These are phyloP conservation scores for Heterobasidion occidentale DNA, from an alignment of 1,284 basidiomycete species.

Conservation along the genomic window DNA sequence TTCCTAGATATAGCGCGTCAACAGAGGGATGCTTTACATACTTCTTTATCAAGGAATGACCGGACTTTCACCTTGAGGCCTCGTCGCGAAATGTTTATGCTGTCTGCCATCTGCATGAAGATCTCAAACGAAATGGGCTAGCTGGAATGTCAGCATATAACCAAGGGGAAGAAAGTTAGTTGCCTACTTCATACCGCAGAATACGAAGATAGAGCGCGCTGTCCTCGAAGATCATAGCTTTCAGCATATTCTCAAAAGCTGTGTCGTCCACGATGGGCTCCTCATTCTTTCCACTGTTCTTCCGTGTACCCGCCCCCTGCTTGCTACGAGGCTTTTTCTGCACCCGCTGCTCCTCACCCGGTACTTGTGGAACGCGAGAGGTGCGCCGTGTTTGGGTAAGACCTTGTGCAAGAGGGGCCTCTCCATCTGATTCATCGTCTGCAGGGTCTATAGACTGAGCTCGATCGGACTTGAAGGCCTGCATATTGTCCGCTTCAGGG, in stretches of 20 bases:
- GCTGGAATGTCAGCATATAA: not conserved
- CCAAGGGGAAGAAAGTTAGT: slow-evolving; percentile 2
- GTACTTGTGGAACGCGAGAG: not conserved
- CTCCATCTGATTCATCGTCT: not conserved
- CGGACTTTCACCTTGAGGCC: slow-evolving; percentile 35
- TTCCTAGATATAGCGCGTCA: not conserved
- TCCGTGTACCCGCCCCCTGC: slow-evolving; percentile 5
- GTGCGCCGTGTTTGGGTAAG: not conserved
- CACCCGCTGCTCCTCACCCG: not conserved
- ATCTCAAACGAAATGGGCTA: slow-evolving; percentile 56
- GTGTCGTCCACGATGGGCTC: slow-evolving; percentile 26
- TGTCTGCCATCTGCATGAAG: slow-evolving; percentile 33
- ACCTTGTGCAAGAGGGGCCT: not conserved
- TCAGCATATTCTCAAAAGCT: slow-evolving; percentile 23
- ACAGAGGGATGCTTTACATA: slow-evolving; percentile 14
- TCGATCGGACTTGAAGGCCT: not conserved
- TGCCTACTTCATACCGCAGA: slow-evolving; percentile 52
- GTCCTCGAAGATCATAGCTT: slow-evolving; percentile 35
- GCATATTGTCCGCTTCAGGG: slow-evolving; percentile 13
- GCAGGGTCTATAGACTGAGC: not conserved
- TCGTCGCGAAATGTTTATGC: slow-evolving; percentile 21
- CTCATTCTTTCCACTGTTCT: slow-evolving; percentile 7
- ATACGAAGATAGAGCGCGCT: slow-evolving; percentile 42
- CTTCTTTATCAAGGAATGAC: slow-evolving; percentile 53
- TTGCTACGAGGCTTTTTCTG: not conserved